Evolutionary conservation across 257 asterid species (phyloP), one percentile per base, ranked within the genome.

Genomic region (Jasminum sambac): DNA sequence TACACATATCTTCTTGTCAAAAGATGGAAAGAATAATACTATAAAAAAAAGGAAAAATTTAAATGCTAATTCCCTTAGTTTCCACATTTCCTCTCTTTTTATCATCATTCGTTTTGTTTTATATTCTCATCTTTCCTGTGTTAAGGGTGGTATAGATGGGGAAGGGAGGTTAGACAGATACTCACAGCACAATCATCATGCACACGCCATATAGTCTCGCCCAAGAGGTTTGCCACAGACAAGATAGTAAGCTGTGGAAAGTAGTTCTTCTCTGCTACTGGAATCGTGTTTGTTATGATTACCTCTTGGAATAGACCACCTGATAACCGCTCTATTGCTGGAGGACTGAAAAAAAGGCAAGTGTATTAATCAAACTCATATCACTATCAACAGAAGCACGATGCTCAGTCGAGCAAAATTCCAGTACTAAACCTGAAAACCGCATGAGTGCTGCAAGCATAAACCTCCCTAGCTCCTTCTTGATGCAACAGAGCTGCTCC

Each of bases 401-500:
- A 30, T 30, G 36, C 36, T 4, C 36, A 30, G 36, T 30, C 36
- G 2, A 30, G 36, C 36, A 30, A 30, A 1, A 30, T 30, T 30
- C 36, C 36, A 30, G 36, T 4, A 4, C 36, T 30, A 30, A 30
- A 30, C 96, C 98, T 92, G 85, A 90, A 92, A 70, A 92, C 97
- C 30, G 97, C 98, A 75, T 90, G 98, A 17, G 98, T 92, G 82
- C 89, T 81, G 89, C 98, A 92, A 55, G 97, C 97, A 79, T 88
- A 88, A 69, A 92, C 98, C 84, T 92, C 98, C 84, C 97, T 87
- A 52, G 98, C 98, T 63, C 98, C 98, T 79, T 90, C 98, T 81
- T 90, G 93, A 82, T 92, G 98, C 52, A 92, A 80, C 43, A 90
- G 77, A 52, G 91, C 96, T 55, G 98, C 98, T 64, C 98, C 98